Evolutionary conservation across 1,139 yeast genomes (phyloP), one percentile per base, ranked within the genome.

Genomic region (Magnusiomyces tetraspermus): DNA sequence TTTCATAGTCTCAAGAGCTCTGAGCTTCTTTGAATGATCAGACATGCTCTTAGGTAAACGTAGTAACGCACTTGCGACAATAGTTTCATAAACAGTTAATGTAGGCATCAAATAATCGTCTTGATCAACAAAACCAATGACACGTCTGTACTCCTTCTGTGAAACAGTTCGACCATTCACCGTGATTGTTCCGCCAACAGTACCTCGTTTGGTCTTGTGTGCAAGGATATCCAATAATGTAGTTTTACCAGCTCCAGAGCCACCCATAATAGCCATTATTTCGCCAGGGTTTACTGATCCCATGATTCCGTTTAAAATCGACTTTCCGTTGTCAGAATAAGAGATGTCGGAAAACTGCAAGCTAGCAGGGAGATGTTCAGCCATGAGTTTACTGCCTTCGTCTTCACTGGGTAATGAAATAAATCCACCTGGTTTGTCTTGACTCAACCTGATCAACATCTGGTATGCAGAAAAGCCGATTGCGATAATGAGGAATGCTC

Each of bases 211-310:
- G 62, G 82, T 79, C 64, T 92, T 92, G 49, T 83, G 85, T 0
- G 97, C 97, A 55, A 92, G 72, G 53, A 92, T 88, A 65, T 92
- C 98, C 55, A 92, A 72, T 46, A 92, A 70, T 0, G 98, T 92
- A 0, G 98, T 90, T 65, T 92, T 92, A 55, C 98, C 98, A 11
- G 97, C 97, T 51, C 98, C 98, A 0, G 97, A 89, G 2, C 97
- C 97, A 45, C 98, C 98, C 95, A 92, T 87, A 40, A 92, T 89
- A 0, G 98, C 97, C 66, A 90, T 67, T 58, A 95, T 85, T 66
- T 90, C 90, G 43, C 96, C 84, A 1, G 97, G 95, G 51, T 79
- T 78, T 1, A 84, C 96, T 19, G 79, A 61, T 8, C 98, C 98
- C 61, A 79, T 82, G 0, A 85, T 76, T 38, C 76, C 73, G 23